phyloP scores from a whole-genome alignment of 495 filamentous ascomycete species.

The Cercophora scortea region DNA sequence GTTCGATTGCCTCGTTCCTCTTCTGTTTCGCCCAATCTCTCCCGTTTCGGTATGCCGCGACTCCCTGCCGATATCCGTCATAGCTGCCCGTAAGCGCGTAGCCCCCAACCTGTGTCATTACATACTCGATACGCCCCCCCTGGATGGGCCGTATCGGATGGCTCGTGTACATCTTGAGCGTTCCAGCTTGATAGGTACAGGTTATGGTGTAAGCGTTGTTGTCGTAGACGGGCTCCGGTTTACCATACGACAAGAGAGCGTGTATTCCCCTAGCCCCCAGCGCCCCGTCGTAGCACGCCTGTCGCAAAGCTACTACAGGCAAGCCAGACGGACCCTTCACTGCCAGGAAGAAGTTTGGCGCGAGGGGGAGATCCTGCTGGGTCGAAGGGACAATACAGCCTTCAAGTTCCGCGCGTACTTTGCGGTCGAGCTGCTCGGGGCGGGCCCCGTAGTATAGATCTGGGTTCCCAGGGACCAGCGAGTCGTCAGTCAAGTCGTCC shows the following conservation, averaged over 20 bases:
- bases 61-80: not conserved
- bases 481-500: not conserved
- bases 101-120: constrained; percentile 29
- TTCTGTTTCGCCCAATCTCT: constrained; percentile 10
- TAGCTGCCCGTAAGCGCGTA: not conserved
- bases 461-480: not conserved
- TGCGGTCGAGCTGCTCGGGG: not conserved
- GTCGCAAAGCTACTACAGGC: constrained; percentile 23
- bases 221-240: constrained; percentile 29
- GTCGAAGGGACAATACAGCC: not conserved
- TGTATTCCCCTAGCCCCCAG: constrained; percentile 39
- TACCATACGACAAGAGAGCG: constrained; percentile 32
- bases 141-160: constrained; percentile 13
- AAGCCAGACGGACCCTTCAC: constrained; percentile 28
- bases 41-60: constrained; percentile 11
- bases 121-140: constrained; percentile 25
- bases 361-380: constrained; percentile 14
- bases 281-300: constrained; percentile 37
- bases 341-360: constrained; percentile 36
- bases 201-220: constrained; percentile 26
- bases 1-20: constrained; percentile 12
- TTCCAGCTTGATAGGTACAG: constrained; percentile 26
- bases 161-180: constrained; percentile 28
- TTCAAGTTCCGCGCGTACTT: not conserved
- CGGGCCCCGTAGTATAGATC: not conserved